Percentiles rank a stretch among this genome's conserved stretches.
These are phyloP conservation scores for Ophiostoma australiae DNA, from an alignment of 2,329 filamentous ascomycete species.

Conservation along the genomic window DNA sequence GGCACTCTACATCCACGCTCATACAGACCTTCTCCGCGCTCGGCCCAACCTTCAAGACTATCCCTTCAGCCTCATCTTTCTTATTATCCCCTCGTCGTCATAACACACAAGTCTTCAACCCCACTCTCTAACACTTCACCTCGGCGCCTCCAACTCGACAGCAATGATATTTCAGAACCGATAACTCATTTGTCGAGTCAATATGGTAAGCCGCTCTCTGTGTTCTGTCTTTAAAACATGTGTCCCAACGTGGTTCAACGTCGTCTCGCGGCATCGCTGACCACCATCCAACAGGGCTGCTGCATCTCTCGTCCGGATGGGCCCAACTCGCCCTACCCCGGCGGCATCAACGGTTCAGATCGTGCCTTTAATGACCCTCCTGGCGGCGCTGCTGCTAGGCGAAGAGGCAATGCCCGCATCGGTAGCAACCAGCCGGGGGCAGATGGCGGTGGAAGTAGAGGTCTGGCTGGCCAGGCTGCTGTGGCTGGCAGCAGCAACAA, in stretches of 20 bases:
- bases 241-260: neutral
- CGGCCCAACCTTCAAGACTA: neutral
- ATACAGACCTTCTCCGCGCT: neutral
- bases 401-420: slow-evolving; percentile 28
- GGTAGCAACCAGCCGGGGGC: neutral
- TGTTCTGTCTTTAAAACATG: neutral
- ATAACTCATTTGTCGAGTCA: slow-evolving; percentile 1
- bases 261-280: neutral
- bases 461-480: slow-evolving; percentile 21
- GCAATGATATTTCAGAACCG: neutral
- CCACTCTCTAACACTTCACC: neutral
- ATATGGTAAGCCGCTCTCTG: neutral
- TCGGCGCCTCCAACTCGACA: neutral
- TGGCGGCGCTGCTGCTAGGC: slow-evolving; percentile 29
- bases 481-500: slow-evolving; percentile 26
- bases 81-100: neutral
- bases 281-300: slow-evolving; percentile 45
- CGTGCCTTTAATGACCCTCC: slow-evolving; percentile 48
- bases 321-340: slow-evolving; percentile 52
- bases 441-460: neutral
- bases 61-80: neutral
- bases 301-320: slow-evolving; percentile 52
- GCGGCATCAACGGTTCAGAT: slow-evolving; percentile 47
- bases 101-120: neutral
- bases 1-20: neutral